Evolutionary conservation across 352 stramenopile genomes (phyloP), one percentile per base, ranked within the genome.

Genomic region (Globisporangium solare): DNA sequence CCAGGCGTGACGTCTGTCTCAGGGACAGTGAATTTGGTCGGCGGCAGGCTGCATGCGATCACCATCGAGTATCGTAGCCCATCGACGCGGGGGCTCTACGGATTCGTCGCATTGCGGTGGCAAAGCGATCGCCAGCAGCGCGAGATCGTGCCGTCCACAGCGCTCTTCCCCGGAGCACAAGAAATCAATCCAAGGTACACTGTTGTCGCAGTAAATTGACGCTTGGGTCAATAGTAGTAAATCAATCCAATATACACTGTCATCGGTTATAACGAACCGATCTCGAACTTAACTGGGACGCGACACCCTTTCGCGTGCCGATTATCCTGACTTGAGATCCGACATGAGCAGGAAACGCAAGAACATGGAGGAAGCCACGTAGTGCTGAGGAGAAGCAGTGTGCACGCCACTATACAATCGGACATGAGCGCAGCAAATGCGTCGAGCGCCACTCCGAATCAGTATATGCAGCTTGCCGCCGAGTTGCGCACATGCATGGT

Each of bases 401-500:
- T 6, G 27, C 27, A 35, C 27, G 27, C 2, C 27, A 7, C 27
- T 35, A 35, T 35, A 7, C 10, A 27, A 27, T 10, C 27, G 1
- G 27, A 43, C n/a, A 15, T n/a, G 39, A 43, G 39, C 39, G 17
- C 7, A 15, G 39, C 39, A n/a, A 43, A 43, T 43, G 17, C 39
- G 4, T 10, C 39, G 39, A 43, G 39, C 17, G 10, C 6, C 24
- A 18, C 27, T 5, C 13, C 27, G 17, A 77, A 71, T n/a, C 72
- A 74, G 47, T 86, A 74, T 20, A 65, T 89, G 56, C 68, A 61
- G 15, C 60, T 89, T 47, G 76, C 74, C 21, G 67, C 52, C 0
- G 76, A 79, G 12, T 47, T 89, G 50, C 49, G 73, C 54, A 46
- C 49, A 18, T 89, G 79, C 62, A 76, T 74, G 56, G 58, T 64